These are phyloP conservation scores for Termitomyces sp. DNA, from an alignment of 768 basidiomycete genomes.

Conservation along the genomic window DNA sequence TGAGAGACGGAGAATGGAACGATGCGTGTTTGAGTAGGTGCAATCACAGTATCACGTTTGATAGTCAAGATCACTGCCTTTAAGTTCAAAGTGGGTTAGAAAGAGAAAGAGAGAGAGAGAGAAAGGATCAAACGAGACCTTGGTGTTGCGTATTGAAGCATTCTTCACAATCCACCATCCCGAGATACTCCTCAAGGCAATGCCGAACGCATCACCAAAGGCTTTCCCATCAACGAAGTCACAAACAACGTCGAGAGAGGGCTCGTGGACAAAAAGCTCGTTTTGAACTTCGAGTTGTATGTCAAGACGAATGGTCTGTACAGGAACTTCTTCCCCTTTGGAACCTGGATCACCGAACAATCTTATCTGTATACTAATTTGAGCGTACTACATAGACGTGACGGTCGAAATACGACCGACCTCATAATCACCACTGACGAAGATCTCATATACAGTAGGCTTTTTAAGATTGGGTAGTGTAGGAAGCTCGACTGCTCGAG, in stretches of 20 bases:
- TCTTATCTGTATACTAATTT: constrained; percentile 56
- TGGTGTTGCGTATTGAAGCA: constrained; percentile 13
- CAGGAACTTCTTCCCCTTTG: constrained; percentile 40
- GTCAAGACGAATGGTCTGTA: constrained; percentile 51
- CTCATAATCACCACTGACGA: constrained; percentile 84
- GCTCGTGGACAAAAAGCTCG: constrained; percentile 34
- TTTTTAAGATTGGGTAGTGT: constrained; percentile 32
- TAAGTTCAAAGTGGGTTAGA: background rate
- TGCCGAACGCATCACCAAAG: constrained; percentile 67
- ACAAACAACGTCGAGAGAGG: constrained; percentile 52
- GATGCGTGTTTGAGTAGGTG: constrained; percentile 60
- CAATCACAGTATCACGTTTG: constrained; percentile 34
- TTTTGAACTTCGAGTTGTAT: constrained; percentile 36
- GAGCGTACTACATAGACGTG: background rate
- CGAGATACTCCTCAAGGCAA: constrained; percentile 52
- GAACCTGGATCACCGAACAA: constrained; percentile 74
- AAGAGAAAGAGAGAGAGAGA: background rate
- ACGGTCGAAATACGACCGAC: constrained; percentile 26
- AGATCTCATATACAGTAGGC: constrained; percentile 60
- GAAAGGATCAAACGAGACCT: constrained; percentile 7
- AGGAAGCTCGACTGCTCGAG: constrained; percentile 49
- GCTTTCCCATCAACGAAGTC: constrained; percentile 75
- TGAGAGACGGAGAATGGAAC: constrained; percentile 52
- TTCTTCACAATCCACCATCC: constrained; percentile 54
- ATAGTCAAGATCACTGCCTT: constrained; percentile 29